Evolutionary conservation across 2,329 filamentous ascomycete species (phyloP).

Genomic region (Talaromyces sp.): DNA sequence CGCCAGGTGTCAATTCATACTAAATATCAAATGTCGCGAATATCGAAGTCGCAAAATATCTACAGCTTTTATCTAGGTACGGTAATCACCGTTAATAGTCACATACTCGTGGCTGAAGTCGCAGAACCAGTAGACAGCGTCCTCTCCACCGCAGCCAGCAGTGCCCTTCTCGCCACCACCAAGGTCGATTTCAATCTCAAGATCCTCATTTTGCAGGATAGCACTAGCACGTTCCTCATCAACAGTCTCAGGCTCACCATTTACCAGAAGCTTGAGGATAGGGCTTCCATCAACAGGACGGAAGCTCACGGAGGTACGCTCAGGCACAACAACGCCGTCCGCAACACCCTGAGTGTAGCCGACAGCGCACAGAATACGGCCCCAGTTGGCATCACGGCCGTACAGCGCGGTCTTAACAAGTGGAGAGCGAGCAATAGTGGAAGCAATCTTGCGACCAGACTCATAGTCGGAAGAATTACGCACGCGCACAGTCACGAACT

Average conservation of each 20-base stretch:
- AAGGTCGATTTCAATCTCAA: constrained; percentile 64
- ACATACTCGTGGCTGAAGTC: constrained; percentile 72
- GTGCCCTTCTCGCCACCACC: constrained; percentile 53
- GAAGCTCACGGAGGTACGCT: constrained; percentile 63
- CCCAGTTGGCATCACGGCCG: constrained; percentile 98
- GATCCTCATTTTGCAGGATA: constrained; percentile 63
- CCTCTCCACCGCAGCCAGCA: constrained; percentile 48
- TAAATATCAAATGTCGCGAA: neutral
- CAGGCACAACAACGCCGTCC: constrained; percentile 52
- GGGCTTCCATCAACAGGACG: constrained; percentile 60
- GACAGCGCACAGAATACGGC: constrained; percentile 90
- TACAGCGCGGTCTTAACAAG: constrained; percentile 97
- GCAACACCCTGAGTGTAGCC: constrained; percentile 69
- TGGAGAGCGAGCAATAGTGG: constrained; percentile 85
- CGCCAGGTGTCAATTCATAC: no score
- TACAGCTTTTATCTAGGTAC: constrained; percentile 49
- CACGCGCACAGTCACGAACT: constrained; percentile 93
- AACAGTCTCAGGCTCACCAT: constrained; percentile 64
- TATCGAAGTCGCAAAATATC: neutral
- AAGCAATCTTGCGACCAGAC: constrained; percentile 77
- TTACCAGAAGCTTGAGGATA: constrained; percentile 60
- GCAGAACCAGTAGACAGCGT: constrained; percentile 66
- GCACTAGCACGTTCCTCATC: constrained; percentile 63
- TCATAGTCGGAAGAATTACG: constrained; percentile 69
- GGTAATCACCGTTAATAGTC: constrained; percentile 69